Conservation (phyloP, 108 stramenopile genomes). For the Discostella stelligeroides region DNA sequence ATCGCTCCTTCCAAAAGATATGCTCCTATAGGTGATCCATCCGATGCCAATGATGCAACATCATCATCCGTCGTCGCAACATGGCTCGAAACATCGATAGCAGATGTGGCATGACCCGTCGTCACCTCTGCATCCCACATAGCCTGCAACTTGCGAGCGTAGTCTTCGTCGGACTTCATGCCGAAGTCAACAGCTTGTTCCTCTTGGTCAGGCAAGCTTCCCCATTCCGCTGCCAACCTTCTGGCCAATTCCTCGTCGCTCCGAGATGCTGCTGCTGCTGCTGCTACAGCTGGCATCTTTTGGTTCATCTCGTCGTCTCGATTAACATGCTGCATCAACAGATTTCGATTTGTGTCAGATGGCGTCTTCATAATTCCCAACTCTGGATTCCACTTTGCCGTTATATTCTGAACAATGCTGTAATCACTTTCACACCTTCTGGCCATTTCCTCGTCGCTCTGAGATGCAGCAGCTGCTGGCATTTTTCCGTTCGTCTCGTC, state of each 20-base stretch:
- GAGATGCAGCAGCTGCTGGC: too few relatives aligned
- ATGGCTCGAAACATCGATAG: constrained; percentile 20
- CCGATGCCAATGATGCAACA: constrained; percentile 11
- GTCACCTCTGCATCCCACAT: constrained; percentile 53
- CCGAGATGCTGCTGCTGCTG: constrained; percentile 21
- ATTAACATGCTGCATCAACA: too few relatives aligned
- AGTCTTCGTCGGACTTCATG: constrained; percentile 55
- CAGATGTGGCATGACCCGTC: not conserved
- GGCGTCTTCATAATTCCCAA: too few relatives aligned
- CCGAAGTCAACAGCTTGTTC: constrained; percentile 3
- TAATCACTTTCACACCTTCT: too few relatives aligned
- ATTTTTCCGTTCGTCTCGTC: too few relatives aligned
- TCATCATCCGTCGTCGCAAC: constrained; percentile 31
- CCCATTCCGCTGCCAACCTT: constrained; percentile 61
- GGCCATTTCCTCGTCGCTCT: constrained; percentile 47
- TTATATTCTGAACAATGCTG: too few relatives aligned
- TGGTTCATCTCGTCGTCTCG: too few relatives aligned
- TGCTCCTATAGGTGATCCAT: too few relatives aligned
- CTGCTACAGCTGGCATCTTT: too few relatives aligned
- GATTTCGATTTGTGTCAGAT: too few relatives aligned
- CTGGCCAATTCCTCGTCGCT: constrained; percentile 62
- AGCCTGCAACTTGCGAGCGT: constrained; percentile 58
- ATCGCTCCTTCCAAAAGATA: too few relatives aligned
- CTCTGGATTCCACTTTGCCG: too few relatives aligned
- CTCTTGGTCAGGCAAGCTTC: constrained; percentile 29